Conservation (phyloP, 2,329 filamentous ascomycete species). For the Geosmithia flava region DNA sequence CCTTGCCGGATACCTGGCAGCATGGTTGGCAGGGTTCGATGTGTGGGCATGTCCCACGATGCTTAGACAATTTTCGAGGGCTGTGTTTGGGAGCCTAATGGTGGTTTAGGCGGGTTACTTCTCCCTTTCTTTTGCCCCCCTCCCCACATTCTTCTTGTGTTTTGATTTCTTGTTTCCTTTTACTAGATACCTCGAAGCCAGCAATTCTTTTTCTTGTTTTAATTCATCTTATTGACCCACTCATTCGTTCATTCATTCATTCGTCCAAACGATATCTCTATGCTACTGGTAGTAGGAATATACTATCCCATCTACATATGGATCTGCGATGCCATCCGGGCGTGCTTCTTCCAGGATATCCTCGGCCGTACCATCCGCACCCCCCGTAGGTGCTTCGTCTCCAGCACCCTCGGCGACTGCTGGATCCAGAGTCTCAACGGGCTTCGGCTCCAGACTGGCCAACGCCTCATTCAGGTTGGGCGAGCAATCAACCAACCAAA, state of each 20-base stretch:
- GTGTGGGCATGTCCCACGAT: slow-evolving; percentile 1
- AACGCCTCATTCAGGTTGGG: slow-evolving; percentile 16
- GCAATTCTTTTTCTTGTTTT: background rate
- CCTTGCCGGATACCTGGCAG: slow-evolving; percentile 57
- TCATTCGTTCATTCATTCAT: too few relatives aligned
- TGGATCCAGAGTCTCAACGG: background rate
- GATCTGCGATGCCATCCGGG: background rate
- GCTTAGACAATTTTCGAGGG: background rate
- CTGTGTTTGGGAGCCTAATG: background rate
- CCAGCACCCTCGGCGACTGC: too few relatives aligned
- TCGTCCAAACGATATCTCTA: too few relatives aligned
- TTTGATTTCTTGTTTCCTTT: background rate
- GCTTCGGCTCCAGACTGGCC: slow-evolving; percentile 10
- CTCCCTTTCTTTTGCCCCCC: too few relatives aligned
- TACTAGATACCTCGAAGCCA: background rate
- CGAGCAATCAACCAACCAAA: slow-evolving; percentile 16
- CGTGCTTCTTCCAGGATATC: too few relatives aligned
- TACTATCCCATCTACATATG: background rate
- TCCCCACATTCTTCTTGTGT: too few relatives aligned
- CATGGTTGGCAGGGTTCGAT: slow-evolving; percentile 29
- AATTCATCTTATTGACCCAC: too few relatives aligned
- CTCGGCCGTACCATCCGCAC: too few relatives aligned
- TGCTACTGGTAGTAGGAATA: too few relatives aligned
- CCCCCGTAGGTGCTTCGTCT: too few relatives aligned
- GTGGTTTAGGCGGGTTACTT: too few relatives aligned